Conservation (phyloP, 2,329 filamentous ascomycete genomes). For the Nakataea oryzae region DNA sequence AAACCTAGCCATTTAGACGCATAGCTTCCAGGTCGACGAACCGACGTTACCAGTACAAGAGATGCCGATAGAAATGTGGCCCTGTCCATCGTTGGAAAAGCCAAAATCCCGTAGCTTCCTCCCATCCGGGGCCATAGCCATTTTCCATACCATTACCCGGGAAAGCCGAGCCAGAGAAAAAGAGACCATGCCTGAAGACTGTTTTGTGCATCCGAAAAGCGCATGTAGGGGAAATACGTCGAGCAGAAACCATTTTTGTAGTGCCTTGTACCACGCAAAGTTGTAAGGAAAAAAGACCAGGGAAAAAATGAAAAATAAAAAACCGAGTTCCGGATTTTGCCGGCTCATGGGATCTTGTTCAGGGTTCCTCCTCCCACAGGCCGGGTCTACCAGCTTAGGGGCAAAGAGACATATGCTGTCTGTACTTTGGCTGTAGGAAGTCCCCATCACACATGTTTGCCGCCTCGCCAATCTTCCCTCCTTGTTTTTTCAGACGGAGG, state of each 20-base stretch:
- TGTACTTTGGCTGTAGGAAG: not conserved
- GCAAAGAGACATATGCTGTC: not conserved
- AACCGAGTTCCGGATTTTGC: not conserved
- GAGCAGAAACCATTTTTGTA: not conserved
- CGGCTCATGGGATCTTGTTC: not conserved
- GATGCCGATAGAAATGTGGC: not conserved
- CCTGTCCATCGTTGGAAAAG: not conserved
- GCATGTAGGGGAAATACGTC: not conserved
- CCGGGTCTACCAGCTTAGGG: not conserved
- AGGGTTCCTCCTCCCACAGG: not conserved
- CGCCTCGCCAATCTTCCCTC: not conserved
- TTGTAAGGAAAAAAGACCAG: not conserved
- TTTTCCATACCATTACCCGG: constrained; percentile 2
- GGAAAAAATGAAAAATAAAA: not conserved
- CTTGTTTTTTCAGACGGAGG: not conserved
- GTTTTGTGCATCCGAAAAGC: not conserved
- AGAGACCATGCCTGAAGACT: not conserved
- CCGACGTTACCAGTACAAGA: constrained; percentile 4
- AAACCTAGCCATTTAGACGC: not conserved
- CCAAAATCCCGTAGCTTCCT: not conserved
- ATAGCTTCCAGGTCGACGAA: constrained; percentile 1
- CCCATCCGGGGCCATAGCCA: constrained; percentile 1
- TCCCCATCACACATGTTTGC: not conserved
- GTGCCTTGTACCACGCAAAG: not conserved
- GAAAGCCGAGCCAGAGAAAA: not conserved